Evolutionary conservation across 2,329 filamentous ascomycete species (phyloP), one percentile per base, ranked within the genome.

Genomic region (Cryphonectria nitschkei): DNA sequence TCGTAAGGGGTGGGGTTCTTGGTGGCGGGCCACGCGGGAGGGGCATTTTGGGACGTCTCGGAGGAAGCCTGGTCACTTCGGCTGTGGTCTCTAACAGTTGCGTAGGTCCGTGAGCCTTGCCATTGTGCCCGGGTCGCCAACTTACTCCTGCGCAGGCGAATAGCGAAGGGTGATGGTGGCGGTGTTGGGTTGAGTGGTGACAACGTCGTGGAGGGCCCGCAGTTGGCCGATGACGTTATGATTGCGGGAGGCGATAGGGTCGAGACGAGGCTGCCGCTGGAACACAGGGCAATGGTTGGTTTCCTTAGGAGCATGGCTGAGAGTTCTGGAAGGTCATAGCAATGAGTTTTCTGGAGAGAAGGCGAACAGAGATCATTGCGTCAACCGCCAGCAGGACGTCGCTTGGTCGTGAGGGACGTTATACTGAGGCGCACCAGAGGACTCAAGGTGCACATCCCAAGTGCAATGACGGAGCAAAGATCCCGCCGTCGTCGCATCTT

Each of bases 1-100:
- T 98, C 93, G 82, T 99, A 98, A 0, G 96, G 96, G 0, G 95
- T 95, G 0, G 93, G 93, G 56, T 85, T 77, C 29, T 78, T 73
- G 7, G 79, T 78, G 6, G 79, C 77, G 2, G 88, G 87, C 88
- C 88, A 89, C 5, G 66, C 65, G 39, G 69, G 71, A 26, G 63
- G 22, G 46, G 46, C 54, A 37, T 29, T 29, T 43, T 64, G 32
- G 19, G 52, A 29, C n/a, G 39, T 1, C 8, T 66, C 41, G 29
- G 37, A 43, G 14, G 66, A 5, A 14, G 13, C 54, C 26, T 65
- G 62, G 11, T 70, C n/a, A 54, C 22, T 3, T n/a, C 39, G 54
- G 9, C n/a, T 8, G 26, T 66, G 62, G 26, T 76, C 64, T 41
- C 72, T 71, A 1, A 75, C 72, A 26, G 76, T 75, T 34, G 76